Evolutionary conservation across 2,329 filamentous ascomycete species (phyloP), one percentile per base, ranked within the genome.

Genomic region (Stenocarpella maydis): DNA sequence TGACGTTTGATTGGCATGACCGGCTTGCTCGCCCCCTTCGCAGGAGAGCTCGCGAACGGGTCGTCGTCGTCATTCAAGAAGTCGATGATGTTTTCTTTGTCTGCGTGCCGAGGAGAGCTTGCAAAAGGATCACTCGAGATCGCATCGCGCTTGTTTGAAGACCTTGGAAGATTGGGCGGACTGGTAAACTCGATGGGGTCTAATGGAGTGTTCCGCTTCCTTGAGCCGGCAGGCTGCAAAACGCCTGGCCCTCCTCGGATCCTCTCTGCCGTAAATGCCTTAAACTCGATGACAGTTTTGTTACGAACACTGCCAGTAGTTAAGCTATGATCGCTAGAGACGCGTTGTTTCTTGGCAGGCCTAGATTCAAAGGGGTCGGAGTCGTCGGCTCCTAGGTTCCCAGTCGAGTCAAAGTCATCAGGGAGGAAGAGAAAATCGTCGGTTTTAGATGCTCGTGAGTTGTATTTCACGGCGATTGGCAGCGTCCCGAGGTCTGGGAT

Each of bases 361-460:
- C 73, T 68, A 3, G 69, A 31, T 12, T 76, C 73, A 7, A 63
- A 53, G 26, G 58, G 41, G 41, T 50, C 60, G 72, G 49, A 64
- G 58, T 75, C 70, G 67, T 78, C 64, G 26, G 9, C 77, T 9
- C 80, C 78, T 2, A 83, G 69, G 10, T 81, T 78, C 5, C 79
- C 76, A 0, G 79, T 82, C 9, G 77, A 78, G 50, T 85, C 81
- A 60, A 82, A 83, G 52, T 85, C 83, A 58, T 82, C 79, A 0
- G 78, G 80, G 14, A 80, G 71, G 63, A 79, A 79, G n/a, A 79
- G 69, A 31, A 79, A 76, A 53, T 76, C 58, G 61, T 75, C 68
- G 34, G 4, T 15, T 2, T 37, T 63, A 3, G 55, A 49, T 3
- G 43, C 15, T 19, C n/a, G 52, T 34, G 34, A 26, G n/a, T 17